Evolutionary conservation across 306 rosid genomes (phyloP), one percentile per base, ranked within the genome.

Genomic region (Dalbergia oliveri): DNA sequence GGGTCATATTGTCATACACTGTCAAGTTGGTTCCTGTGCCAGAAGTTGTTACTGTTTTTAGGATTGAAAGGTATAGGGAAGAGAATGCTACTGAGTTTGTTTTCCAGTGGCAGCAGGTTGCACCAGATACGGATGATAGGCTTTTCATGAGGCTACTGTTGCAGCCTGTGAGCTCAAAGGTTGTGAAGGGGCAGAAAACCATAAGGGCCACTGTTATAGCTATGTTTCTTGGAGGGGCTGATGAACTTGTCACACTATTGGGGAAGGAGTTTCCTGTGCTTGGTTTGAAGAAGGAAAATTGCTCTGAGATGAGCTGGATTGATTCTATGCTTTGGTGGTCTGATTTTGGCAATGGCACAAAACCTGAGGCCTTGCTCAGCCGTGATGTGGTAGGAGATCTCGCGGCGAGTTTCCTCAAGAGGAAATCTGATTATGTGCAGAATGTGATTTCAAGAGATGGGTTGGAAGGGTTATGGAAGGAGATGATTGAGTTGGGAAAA

Each of bases 71-170:
- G 63, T 59, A 26, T 11, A 62, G 83, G 70, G 97, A 90, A 16
- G 77, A 88, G 70, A 81, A 69, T 39, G 80, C 63, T 1, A 91
- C 94, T 5, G 94, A 87, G 77, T 49, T 94, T 66, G 95, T 92
- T 19, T 69, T 73, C 5, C 86, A 78, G 39, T 94, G 97, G 98
- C 94, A 89, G 68, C 56, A 87, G 6, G 93, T 90, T 59, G 92
- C 97, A 8, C 88, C 91, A 0, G 23, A 4, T 0, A 81, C 63
- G 0, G 90, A 88, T 34, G 86, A 89, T 26, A 69, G 85, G 69
- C 88, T 89, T 33, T 91, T 89, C 89, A 72, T 91, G 88, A 89
- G 94, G 83, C 50, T 85, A 75, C 75, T 88, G 3, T 15, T 90
- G 41, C 89, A 87, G 73, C 94, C 94, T 9, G 89, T 83, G 66